Evolutionary conservation across 345 rosid genomes (phyloP).

Genomic region (Psidium friedrichsthalianum): DNA sequence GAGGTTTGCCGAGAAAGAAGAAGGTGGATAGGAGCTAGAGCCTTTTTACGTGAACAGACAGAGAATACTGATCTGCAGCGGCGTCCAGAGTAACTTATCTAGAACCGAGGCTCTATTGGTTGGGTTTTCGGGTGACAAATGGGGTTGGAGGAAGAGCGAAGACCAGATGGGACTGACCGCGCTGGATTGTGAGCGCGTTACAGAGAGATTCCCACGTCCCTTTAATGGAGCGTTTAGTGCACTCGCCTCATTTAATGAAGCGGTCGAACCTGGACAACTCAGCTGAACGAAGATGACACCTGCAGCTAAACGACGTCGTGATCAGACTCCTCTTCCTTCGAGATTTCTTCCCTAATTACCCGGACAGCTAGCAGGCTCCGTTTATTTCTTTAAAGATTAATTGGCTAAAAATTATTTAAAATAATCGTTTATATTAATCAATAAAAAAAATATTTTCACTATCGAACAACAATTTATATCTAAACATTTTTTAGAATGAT

Average conservation of each 20-base stretch:
- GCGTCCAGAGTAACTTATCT: not conserved
- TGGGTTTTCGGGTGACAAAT: not conserved
- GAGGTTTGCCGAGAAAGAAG: not conserved
- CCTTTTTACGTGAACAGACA: not conserved
- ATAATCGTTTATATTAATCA: not conserved
- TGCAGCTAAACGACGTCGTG: not conserved
- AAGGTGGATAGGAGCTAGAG: not conserved
- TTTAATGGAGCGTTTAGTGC: not conserved
- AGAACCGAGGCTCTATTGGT: not conserved
- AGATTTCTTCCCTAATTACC: not conserved
- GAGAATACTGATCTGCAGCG: not conserved
- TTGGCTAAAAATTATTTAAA: not conserved
- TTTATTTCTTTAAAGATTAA: too few species aligned
- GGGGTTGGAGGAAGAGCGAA: not conserved
- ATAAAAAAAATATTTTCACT: not conserved
- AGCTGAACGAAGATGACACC: not conserved
- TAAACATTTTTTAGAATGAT: too few species aligned
- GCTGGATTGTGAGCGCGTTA: not conserved
- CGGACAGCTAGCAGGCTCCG: not conserved
- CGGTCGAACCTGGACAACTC: not conserved
- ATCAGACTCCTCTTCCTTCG: not conserved
- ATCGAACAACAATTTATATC: not conserved
- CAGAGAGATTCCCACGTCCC: slow-evolving; percentile 1
- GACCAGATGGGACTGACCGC: not conserved
- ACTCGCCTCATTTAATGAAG: not conserved